These are phyloP conservation scores for Lotmaria passim DNA, from an alignment of 208 protist species.

Conservation along the genomic window DNA sequence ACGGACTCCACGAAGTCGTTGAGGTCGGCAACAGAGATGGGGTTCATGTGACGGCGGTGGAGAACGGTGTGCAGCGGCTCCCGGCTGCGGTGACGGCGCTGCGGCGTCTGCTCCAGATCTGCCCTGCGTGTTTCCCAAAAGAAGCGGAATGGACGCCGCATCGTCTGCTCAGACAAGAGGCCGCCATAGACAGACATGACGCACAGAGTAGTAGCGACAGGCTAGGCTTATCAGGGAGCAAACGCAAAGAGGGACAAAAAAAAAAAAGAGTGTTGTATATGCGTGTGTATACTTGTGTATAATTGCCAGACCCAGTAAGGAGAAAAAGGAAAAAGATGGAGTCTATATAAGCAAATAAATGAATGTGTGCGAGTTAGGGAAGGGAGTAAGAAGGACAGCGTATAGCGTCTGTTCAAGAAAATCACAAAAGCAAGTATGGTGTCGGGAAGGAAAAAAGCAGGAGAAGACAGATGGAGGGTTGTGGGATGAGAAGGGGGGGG, in stretches of 20 bases:
- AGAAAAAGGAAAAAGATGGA: no score
- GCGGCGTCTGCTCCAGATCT: background rate
- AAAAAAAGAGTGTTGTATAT: slow-evolving; percentile 30
- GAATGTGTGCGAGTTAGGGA: no score
- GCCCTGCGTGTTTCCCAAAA: background rate
- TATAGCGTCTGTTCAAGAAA: no score
- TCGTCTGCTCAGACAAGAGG: slow-evolving; percentile 1
- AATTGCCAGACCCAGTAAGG: slow-evolving; percentile 1
- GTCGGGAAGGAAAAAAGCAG: no score
- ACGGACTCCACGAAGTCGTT: background rate
- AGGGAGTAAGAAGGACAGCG: no score
- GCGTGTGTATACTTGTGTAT: no score
- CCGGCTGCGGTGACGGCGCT: background rate
- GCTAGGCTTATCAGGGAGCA: background rate
- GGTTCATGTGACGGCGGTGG: background rate
- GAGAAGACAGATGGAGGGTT: no score
- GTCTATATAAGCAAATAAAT: no score
- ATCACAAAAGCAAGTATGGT: no score
- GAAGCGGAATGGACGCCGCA: slow-evolving; percentile 5
- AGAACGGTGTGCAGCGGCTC: background rate
- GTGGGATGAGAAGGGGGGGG: no score
- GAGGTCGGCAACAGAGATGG: background rate
- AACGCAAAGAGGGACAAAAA: background rate
- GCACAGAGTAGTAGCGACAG: background rate
- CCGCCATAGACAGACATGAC: slow-evolving; percentile 8